Evolutionary conservation across 2,329 filamentous ascomycete genomes (phyloP).

Genomic region (Cladobotryum protrusum): DNA sequence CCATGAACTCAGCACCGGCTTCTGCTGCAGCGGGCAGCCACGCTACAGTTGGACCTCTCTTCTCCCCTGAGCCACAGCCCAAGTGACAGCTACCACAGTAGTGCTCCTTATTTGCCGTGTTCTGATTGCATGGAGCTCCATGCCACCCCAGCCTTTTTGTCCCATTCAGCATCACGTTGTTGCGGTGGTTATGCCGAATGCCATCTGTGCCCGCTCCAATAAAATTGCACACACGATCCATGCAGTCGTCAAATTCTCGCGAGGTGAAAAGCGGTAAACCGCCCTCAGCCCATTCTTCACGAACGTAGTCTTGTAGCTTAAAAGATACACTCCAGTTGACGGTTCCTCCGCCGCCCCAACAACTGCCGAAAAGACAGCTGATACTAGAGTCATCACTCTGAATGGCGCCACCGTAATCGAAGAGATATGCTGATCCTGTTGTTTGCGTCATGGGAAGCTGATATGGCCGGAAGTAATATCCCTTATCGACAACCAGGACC

Average conservation of each 20-base stretch:
- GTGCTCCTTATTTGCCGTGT: conserved; percentile 67
- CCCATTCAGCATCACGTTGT: conserved; percentile 68
- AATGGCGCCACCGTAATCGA: conserved; percentile 58
- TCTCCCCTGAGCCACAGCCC: conserved; percentile 61
- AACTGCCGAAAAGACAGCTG: conserved; percentile 59
- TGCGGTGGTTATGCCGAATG: conserved; percentile 68
- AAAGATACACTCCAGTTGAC: conserved; percentile 73
- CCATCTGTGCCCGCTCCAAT: conserved; percentile 67
- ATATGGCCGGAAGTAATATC: conserved; percentile 65
- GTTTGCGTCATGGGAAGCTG: conserved; percentile 68
- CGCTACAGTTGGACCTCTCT: conserved; percentile 70
- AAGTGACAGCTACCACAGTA: conserved; percentile 62
- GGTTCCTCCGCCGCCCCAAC: conserved; percentile 81
- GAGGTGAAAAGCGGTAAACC: conserved; percentile 70
- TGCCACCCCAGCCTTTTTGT: conserved; percentile 66
- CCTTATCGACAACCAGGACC: conserved; percentile 78
- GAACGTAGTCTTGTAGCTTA: conserved; percentile 66
- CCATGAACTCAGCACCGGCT: conserved; percentile 73
- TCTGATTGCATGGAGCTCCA: conserved; percentile 67
- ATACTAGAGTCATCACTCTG: conserved; percentile 52
- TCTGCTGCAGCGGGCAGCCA: conserved; percentile 75
- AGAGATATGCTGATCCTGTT: conserved; percentile 57
- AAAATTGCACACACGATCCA: conserved; percentile 71
- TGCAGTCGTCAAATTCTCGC: conserved; percentile 65
- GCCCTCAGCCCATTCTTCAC: conserved; percentile 69